Evolutionary conservation across 2,329 filamentous ascomycete genomes (phyloP).

Genomic region (Aspergillus awamori): DNA sequence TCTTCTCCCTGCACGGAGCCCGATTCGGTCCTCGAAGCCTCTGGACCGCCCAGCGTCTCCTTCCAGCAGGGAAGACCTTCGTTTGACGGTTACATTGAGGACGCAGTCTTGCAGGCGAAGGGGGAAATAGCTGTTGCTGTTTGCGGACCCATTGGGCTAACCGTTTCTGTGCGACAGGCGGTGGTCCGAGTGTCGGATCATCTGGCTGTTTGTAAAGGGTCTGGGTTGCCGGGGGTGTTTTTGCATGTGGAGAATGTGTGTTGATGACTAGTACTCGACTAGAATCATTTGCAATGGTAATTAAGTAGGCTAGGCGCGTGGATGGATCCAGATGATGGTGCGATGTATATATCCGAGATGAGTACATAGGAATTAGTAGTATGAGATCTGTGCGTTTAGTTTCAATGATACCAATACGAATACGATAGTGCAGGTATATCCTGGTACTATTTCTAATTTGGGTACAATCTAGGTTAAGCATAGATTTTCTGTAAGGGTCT

Average conservation of each 20-base stretch:
- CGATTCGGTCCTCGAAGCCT: background rate
- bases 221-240: background rate
- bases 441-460: too few relatives aligned
- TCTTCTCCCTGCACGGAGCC: background rate
- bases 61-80: background rate
- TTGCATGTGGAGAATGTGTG: constrained; percentile 3
- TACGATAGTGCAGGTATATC: too few relatives aligned
- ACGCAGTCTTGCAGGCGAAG: background rate
- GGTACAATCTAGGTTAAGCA: too few relatives aligned
- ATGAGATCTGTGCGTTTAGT: too few relatives aligned
- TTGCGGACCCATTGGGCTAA: background rate
- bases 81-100: background rate
- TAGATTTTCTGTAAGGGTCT: too few relatives aligned
- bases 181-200: background rate
- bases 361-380: background rate
- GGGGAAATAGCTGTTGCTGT: background rate
- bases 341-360: background rate
- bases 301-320: too few relatives aligned
- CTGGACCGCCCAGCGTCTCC: background rate
- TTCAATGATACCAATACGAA: too few relatives aligned
- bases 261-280: background rate
- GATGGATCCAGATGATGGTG: too few relatives aligned
- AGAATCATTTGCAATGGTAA: too few relatives aligned
- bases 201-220: background rate
- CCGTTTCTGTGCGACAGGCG: background rate